Evolutionary conservation across 768 basidiomycete species (phyloP).

Genomic region (Tylopilus sp.): DNA sequence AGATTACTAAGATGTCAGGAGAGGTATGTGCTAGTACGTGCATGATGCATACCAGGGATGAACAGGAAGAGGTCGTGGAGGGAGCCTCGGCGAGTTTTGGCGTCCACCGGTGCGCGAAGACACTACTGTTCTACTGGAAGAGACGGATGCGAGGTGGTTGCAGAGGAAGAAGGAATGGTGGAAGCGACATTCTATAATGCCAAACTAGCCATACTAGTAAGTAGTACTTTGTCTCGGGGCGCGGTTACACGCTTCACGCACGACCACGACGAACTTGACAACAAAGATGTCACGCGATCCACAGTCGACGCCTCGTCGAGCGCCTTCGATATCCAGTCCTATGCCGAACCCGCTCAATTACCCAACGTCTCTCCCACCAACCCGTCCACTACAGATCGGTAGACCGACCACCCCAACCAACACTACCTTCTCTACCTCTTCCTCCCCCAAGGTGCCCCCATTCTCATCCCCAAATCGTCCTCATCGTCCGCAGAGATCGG

Average conservation of each 20-base stretch:
- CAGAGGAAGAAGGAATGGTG: slow-evolving; percentile 8
- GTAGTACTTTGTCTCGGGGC: slow-evolving; percentile 1
- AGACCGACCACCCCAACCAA: slow-evolving; percentile 53
- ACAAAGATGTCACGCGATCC: slow-evolving; percentile 43
- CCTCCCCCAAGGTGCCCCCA: slow-evolving; percentile 34
- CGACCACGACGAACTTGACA: slow-evolving; percentile 8
- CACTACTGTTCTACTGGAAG: slow-evolving; percentile 4
- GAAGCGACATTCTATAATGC: neutral
- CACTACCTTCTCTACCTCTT: slow-evolving; percentile 30
- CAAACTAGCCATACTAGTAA: neutral
- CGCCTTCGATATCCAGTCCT: slow-evolving; percentile 41
- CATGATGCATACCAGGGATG: slow-evolving; percentile 41
- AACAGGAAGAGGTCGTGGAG: slow-evolving; percentile 42
- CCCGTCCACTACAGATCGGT: slow-evolving; percentile 59
- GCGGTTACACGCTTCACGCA: neutral
- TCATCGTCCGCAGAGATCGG: slow-evolving; percentile 64
- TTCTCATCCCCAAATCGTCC: slow-evolving; percentile 49
- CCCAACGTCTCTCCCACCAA: slow-evolving; percentile 37
- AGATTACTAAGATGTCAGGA: neutral
- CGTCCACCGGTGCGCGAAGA: slow-evolving; percentile 57
- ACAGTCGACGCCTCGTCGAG: slow-evolving; percentile 41
- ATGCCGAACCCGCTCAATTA: slow-evolving; percentile 31
- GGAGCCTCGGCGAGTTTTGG: slow-evolving; percentile 9
- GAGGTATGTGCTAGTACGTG: neutral
- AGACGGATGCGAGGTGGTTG: slow-evolving; percentile 6